Evolutionary conservation across 1,284 basidiomycete genomes (phyloP), one percentile per base, ranked within the genome.

Genomic region (Phenoliferia sp.): DNA sequence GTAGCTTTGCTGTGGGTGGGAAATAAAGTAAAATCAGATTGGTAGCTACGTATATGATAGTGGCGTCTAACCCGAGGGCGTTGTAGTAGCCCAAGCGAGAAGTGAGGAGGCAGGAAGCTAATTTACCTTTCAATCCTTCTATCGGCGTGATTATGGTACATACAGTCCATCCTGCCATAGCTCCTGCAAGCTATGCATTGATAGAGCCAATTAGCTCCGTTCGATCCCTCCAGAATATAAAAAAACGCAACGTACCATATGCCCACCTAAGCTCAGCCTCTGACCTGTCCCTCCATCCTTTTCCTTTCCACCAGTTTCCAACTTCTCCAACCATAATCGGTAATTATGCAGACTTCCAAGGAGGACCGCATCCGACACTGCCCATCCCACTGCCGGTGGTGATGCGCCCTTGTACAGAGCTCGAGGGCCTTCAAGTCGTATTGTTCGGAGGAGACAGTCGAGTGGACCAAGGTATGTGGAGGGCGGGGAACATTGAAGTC

Each of bases 141-240:
- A 90, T 83, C 0, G 89, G 89, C 1, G 87, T 88, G 2, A 88
- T 87, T 31, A 90, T 78, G 28, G 88, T 73, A 59, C 77, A 87
- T 82, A 89, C 90, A 3, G 89, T 91, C 78, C 85, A 83, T 3
- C 90, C 89, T 7, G 89, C 89, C 72, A 86, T 83, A n/a, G 89
- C 77, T 0, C 89, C 90, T 2, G 89, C 88, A 29, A 88, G 64
- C 61, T 76, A n/a, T n/a, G 65, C 1, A 55, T 31, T 6, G 6
- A 52, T n/a, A n/a, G 22, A 12, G 28, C 15, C 22, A 7, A 31
- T 34, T 10, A 44, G 7, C 29, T n/a, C 12, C 29, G 19, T 19
- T 17, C 3, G 29, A 15, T 2, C 12, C 55, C 26, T 12, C 28
- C 55, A 31, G 28, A 10, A 56, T 5, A 26, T 7, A 34, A 31